Base-by-base conservation (phyloP, 805 yeast species). In the Candida orba region DNA sequence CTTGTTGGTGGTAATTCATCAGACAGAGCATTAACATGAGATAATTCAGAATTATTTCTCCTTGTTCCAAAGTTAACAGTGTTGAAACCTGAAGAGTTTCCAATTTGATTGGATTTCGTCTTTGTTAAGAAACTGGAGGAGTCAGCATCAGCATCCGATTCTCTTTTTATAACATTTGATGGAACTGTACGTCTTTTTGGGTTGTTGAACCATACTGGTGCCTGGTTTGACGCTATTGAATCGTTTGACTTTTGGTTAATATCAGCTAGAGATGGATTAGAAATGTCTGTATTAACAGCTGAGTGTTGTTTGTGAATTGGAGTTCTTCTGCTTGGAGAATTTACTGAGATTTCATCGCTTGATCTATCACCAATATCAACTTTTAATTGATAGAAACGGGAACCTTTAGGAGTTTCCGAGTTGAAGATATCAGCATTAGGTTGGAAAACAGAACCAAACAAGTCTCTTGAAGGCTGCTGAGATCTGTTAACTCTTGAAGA, bases 161-260 rank as follows among this genome's bases (percentile, higher is more conserved):
- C 63, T 51, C 79, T 62, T 49, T 72, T 73, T 20, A 74, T 58
- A 14, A 73, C 65, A 4, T 63, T 64, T n/a, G 69, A 67, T 8
- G 80, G 79, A n/a, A 70, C 63, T 2, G 64, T 58, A 44, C 79
- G 63, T 47, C 71, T 69, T 46, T 67, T 70, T n/a, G 72, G 66
- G 39, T 66, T 65, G 36, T 66, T 64, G 47, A 58, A 66, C 72
- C 71, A 70, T 20, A 54, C 53, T 7, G 68, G 67, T 9, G 55
- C 52, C 8, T 32, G 31, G 14, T 37, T 31, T 18, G 43, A 25
- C 6, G 34, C 12, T 4, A 39, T 36, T n/a, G 45, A 42, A 2
- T 51, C 39, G 20, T 41, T 44, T 9, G 54, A 45, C 45, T 47
- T 54, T 44, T 53, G 52, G 37, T 56, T 56, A 33, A 57, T 55